Evolutionary conservation across 2,329 filamentous ascomycete genomes (phyloP).

Genomic region (Cordyceps tenuipes): DNA sequence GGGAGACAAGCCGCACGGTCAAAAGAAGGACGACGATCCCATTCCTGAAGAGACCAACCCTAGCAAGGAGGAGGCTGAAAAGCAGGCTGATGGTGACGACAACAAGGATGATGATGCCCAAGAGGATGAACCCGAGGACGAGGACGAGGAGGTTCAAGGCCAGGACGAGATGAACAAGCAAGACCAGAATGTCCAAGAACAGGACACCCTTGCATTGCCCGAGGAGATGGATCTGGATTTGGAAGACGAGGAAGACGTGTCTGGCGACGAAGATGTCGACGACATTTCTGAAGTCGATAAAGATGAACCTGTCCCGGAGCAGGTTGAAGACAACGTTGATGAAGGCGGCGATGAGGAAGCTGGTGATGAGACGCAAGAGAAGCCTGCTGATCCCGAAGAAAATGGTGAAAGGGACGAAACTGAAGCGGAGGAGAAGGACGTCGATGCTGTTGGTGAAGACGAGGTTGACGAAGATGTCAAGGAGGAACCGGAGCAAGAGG

Average conservation of each 20-base stretch:
- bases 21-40: slow-evolving; percentile 57
- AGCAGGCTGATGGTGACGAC: slow-evolving; percentile 41
- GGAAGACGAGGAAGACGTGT: slow-evolving; percentile 56
- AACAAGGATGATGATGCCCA: slow-evolving; percentile 40
- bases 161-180: slow-evolving; percentile 51
- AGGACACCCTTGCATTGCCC: slow-evolving; percentile 73
- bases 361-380: slow-evolving; percentile 29
- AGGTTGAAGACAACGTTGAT: slow-evolving; percentile 27
- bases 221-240: slow-evolving; percentile 84
- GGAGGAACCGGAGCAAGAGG: slow-evolving; percentile 19
- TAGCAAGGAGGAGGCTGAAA: slow-evolving; percentile 32
- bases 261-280: slow-evolving; percentile 49
- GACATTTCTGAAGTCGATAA: slow-evolving; percentile 44
- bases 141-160: slow-evolving; percentile 44
- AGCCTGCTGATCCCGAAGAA: slow-evolving; percentile 14
- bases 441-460: slow-evolving; percentile 41
- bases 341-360: slow-evolving; percentile 31
- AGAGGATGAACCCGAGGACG: slow-evolving; percentile 50
- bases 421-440: slow-evolving; percentile 32
- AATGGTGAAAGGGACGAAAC: slow-evolving; percentile 34
- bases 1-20: slow-evolving; percentile 62
- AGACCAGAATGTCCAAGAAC: slow-evolving; percentile 71
- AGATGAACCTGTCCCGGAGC: slow-evolving; percentile 27
- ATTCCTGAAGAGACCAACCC: slow-evolving; percentile 51
- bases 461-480: slow-evolving; percentile 22